Base-by-base conservation (phyloP, 2,329 filamentous ascomycete species). In the Ophiosphaerella narmari region DNA sequence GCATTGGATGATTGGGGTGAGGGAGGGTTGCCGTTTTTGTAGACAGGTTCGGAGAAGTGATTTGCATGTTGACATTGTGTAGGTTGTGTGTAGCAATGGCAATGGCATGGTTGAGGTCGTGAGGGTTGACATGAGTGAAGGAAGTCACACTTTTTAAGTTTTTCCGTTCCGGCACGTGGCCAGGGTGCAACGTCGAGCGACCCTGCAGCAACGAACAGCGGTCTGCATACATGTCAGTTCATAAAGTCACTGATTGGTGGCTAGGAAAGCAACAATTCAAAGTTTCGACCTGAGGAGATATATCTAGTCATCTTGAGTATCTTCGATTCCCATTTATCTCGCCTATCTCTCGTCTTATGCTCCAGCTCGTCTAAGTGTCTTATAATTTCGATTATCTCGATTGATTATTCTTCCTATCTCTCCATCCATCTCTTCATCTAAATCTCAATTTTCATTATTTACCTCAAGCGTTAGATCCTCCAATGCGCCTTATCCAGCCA, bases 61-160 rank as follows among this genome's bases (percentile, higher is more conserved):
- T 63, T 63, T 68, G 57, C 63, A 68, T 57, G 68, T 64, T 54
- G 68, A 67, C 68, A 71, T 72, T 56, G 42, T 63, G 62, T 44
- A 54, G 54, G 54, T 21, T 21, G 47, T 38, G 43, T 39, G 43
- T 39, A 50, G 48, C 41, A 40, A 42, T 52, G 50, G 37, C 34
- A 50, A 44, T 47, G 33, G 39, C 29, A 46, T 49, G 47, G 42
- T 50, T 44, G 44, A 47, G 39, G 54, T 48, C 37, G 31, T 51
- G 37, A 33, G 35, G 54, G 46, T 57, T 49, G 48, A 40, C 43
- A 47, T 48, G 42, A 48, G 46, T 21, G 54, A 55, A 55, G 50
- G 46, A 57, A 35, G 34, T 33, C 54, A 52, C 61, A 63, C 62
- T 64, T 62, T 64, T 63, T 60, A 54, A 54, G 56, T 63, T 67